Evolutionary conservation across 441 rosid genomes (phyloP).

Genomic region (Isatis lusitanica): DNA sequence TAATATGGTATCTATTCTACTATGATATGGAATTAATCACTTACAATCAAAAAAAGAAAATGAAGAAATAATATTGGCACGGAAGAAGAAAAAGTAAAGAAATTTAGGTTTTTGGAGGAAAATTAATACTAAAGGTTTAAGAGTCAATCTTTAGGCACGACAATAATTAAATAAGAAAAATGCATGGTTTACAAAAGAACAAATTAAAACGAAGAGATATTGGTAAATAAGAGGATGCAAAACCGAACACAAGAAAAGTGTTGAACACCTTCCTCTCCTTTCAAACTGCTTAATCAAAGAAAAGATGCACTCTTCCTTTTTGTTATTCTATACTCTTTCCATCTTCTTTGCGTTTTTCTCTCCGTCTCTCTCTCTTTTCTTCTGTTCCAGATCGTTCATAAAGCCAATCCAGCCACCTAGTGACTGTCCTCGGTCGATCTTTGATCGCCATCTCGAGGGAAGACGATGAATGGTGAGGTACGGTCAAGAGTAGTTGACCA

Average conservation of each 20-base stretch:
- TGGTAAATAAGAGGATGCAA: background rate
- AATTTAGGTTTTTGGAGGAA: background rate
- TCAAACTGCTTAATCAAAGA: conserved; percentile 26
- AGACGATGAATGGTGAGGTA: conserved; percentile 32
- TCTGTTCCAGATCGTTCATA: conserved; percentile 33
- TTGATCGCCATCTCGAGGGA: conserved; percentile 6
- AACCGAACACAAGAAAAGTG: conserved; percentile 36
- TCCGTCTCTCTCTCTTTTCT: conserved; percentile 3
- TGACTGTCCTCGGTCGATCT: background rate
- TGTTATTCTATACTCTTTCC: background rate
- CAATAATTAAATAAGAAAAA: background rate
- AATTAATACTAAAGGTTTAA: background rate
- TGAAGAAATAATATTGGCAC: background rate
- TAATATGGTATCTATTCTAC: background rate
- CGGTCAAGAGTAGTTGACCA: conserved; percentile 29
- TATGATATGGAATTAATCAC: background rate
- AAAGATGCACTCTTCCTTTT: background rate
- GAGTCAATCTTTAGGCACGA: background rate
- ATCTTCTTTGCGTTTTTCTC: conserved; percentile 34
- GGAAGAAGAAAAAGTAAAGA: background rate
- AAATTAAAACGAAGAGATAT: conserved; percentile 8
- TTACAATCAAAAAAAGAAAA: background rate
- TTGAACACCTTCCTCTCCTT: conserved; percentile 35
- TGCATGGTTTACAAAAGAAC: conserved; percentile 22
- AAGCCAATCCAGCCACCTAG: conserved; percentile 1